phyloP scores from a whole-genome alignment of 352 stramenopile species.

The Globisporangium abappressorium region DNA sequence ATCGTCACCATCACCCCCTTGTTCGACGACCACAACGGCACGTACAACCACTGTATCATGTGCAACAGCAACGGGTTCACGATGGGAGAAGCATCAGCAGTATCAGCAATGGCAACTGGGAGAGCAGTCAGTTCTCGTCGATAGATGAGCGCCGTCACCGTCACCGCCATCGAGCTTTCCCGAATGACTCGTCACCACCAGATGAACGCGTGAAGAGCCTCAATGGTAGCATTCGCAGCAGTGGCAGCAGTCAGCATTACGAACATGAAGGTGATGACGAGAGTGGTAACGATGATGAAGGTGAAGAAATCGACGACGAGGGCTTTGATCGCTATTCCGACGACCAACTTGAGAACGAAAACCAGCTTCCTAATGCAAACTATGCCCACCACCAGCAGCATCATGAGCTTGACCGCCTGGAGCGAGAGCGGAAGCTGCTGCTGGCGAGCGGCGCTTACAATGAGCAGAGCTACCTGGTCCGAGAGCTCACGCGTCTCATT shows the following conservation, averaged over 20 bases:
- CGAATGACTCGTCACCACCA: neutral
- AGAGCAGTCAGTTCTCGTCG: neutral
- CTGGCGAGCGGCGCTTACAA: conserved; percentile 60
- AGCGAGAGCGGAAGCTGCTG: conserved; percentile 53
- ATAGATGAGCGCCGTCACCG: neutral
- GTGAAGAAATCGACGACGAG: neutral
- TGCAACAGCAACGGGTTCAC: neutral
- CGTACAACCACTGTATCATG: neutral
- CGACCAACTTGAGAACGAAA: conserved; percentile 14
- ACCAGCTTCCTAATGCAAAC: neutral
- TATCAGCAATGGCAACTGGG: neutral
- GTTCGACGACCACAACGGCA: neutral
- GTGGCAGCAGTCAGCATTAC: conserved; percentile 19
- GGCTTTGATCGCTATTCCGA: neutral
- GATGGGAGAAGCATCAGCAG: neutral
- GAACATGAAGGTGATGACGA: conserved; percentile 9
- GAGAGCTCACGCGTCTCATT: conserved; percentile 65
- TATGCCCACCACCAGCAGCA: neutral
- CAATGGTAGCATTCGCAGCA: neutral
- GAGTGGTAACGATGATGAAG: neutral
- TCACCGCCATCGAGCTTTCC: neutral
- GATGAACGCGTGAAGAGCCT: neutral
- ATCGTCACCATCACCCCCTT: neutral
- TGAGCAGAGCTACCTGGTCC: conserved; percentile 60
- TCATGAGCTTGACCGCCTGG: conserved; percentile 42